Evolutionary conservation across 345 rosid species (phyloP), one percentile per base, ranked within the genome.

Genomic region (Limnanthes douglasii): DNA sequence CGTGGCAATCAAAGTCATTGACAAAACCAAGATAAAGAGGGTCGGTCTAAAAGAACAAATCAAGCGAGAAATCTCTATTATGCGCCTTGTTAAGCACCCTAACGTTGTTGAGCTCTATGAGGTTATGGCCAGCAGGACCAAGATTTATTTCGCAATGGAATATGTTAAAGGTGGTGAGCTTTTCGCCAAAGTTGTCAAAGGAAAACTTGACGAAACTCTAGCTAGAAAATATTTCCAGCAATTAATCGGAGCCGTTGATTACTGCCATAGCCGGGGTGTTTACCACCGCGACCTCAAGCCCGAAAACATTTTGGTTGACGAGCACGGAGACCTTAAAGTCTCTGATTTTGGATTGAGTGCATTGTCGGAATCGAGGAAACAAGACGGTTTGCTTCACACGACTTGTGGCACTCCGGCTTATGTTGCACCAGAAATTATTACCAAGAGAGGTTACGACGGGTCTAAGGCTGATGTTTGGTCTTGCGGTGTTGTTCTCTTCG

Each of bases 361-460:
- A 0, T 50, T 74, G 35, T 25, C 9, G 31, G 86, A 77, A 8
- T 69, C 90, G 0, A 63, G 37, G 36, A 61, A 62, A 35, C 66
- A 63, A 39, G 93, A 85, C 37, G 85, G 96, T 9, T 68, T 85
- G 22, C 79, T 85, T 11, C 93, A 85, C 51, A 85, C 93, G 15
- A 67, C 93, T n/a, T 76, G 96, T 25, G 90, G 96, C 16, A 85
- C 96, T 9, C 93, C 96, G 0, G 90, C 96, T 11, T 80, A 85
- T 21, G 96, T 85, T 16, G 85, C 96, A 0, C 93, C 96, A 0
- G 96, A 85, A 50, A 67, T 85, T 13, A 71, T 80, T 5, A 60
- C 48, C 64, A 72, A 72, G 61, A 76, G 57, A 54, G 96, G 93
- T 11, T 85, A 85, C 3, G 86, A 76, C 37, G 93, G 93, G 8